A percentile compares a stretch with the other conserved stretches of the same genome.
Conservation (phyloP, 352 stramenopile species). For the Globisporangium nodosum region DNA sequence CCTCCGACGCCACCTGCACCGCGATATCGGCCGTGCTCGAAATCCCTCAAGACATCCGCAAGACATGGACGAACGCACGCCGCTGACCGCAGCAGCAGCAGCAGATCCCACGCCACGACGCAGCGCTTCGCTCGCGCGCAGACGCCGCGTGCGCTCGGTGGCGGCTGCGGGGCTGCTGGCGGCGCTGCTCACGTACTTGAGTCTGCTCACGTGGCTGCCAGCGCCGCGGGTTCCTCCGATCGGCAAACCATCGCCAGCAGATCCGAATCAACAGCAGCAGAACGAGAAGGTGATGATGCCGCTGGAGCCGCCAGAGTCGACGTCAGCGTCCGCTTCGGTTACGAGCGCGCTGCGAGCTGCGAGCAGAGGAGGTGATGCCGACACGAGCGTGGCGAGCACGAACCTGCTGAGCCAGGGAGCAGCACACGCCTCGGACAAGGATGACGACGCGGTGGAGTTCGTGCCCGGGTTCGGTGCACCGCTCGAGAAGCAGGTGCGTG, state of each 20-base stretch:
- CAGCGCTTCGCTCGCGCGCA: background rate
- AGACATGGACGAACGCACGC: background rate
- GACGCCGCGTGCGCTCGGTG: background rate
- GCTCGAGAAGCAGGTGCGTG: conserved; percentile 54
- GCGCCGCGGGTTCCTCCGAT: background rate
- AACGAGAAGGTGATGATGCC: background rate
- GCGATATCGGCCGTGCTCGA: too few relatives aligned
- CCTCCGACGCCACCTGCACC: too few relatives aligned
- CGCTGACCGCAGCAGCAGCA: background rate
- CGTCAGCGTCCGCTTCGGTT: background rate
- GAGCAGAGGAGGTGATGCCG: background rate
- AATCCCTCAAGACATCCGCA: too few relatives aligned
- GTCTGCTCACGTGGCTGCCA: background rate
- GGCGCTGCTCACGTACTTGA: background rate
- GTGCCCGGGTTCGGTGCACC: conserved; percentile 63
- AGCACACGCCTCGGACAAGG: conserved; percentile 1
- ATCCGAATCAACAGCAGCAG: conserved; percentile 2
- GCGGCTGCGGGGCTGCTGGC: background rate
- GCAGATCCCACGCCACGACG: background rate
- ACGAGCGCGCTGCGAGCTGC: background rate
- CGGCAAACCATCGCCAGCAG: background rate
- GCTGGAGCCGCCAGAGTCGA: background rate
- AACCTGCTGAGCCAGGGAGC: conserved; percentile 6
- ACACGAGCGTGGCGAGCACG: conserved; percentile 1
- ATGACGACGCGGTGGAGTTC: conserved; percentile 43